Conservation (phyloP, 495 filamentous ascomycete genomes). For the Mycothermus thermophilus region DNA sequence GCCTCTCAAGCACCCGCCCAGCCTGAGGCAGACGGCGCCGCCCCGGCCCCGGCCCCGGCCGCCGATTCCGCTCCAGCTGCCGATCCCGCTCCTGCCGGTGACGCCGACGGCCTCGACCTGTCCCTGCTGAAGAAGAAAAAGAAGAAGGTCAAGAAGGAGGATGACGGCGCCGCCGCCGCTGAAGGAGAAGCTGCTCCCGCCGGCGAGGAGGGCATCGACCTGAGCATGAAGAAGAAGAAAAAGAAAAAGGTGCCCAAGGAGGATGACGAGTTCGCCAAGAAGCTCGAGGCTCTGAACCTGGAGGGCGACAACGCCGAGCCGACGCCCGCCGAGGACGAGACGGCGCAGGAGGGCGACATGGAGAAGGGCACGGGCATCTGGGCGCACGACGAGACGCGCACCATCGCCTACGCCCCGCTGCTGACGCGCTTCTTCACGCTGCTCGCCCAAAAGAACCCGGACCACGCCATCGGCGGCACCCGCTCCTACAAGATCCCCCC, state of each 20-base stretch:
- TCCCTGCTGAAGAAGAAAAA: conserved; percentile 54
- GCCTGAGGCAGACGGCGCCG: conserved; percentile 32
- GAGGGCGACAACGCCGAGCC: conserved; percentile 52
- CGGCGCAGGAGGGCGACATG: conserved; percentile 52
- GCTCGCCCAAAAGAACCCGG: conserved; percentile 84
- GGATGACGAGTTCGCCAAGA: conserved; percentile 43
- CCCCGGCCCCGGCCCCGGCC: conserved; percentile 36
- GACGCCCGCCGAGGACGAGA: conserved; percentile 33
- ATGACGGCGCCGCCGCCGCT: conserved; percentile 40
- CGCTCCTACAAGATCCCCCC: conserved; percentile 98
- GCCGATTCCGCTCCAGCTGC: conserved; percentile 41
- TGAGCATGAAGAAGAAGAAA: conserved; percentile 85
- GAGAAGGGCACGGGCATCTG: conserved; percentile 89
- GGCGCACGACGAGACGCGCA: conserved; percentile 59
- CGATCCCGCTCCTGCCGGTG: conserved; percentile 23
- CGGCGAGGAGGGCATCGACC: conserved; percentile 32
- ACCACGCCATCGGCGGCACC: conserved; percentile 71
- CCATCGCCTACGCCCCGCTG: conserved; percentile 72
- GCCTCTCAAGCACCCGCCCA: conserved; percentile 42
- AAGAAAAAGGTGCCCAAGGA: conserved; percentile 77
- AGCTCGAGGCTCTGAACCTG: conserved; percentile 58
- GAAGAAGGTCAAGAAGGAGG: conserved; percentile 66
- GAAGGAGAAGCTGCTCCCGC: no score
- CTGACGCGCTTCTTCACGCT: conserved; percentile 84
- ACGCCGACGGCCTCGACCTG: conserved; percentile 33